phyloP scores from a whole-genome alignment of 2,329 filamentous ascomycete species.

The Magnaporthiopsis rhizophila region DNA sequence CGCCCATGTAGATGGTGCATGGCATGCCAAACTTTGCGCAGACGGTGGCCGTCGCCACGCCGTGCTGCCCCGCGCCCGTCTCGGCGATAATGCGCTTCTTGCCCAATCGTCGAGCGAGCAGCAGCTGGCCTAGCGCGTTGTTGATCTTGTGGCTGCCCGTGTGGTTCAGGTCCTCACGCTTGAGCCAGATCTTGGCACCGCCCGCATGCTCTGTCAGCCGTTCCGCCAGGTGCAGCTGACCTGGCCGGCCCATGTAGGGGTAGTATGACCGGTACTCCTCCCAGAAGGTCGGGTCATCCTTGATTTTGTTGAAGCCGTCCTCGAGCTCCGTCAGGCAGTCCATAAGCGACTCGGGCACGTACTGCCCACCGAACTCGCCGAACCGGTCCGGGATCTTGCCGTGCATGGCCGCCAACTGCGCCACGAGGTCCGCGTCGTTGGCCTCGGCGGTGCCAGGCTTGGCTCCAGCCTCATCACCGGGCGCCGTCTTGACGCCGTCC shows the following conservation, averaged over 20 bases:
- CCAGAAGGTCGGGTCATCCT: slow-evolving; percentile 88
- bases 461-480: slow-evolving; percentile 49
- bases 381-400: slow-evolving; percentile 76
- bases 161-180: slow-evolving; percentile 95
- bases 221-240: slow-evolving; percentile 82
- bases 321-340: slow-evolving; percentile 90
- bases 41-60: slow-evolving; percentile 93
- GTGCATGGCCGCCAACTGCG: slow-evolving; percentile 78
- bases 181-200: slow-evolving; percentile 94
- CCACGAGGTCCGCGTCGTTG: slow-evolving; percentile 57
- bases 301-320: slow-evolving; percentile 79
- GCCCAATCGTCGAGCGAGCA: slow-evolving; percentile 76
- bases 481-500: slow-evolving; percentile 48
- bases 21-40: slow-evolving; percentile 98
- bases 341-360: slow-evolving; percentile 96
- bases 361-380: slow-evolving; percentile 93
- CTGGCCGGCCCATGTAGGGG: slow-evolving; percentile 92
- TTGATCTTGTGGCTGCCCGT: slow-evolving; percentile 99
- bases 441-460: slow-evolving; percentile 50
- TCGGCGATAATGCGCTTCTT: slow-evolving; percentile 98
- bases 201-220: slow-evolving; percentile 82
- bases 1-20: slow-evolving; percentile 97
- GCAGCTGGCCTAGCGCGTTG: slow-evolving; percentile 89
- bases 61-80: slow-evolving; percentile 94
- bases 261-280: slow-evolving; percentile 95